phyloP scores from a whole-genome alignment of 1,139 yeast species.

The Saccharomyces hybrid region DNA sequence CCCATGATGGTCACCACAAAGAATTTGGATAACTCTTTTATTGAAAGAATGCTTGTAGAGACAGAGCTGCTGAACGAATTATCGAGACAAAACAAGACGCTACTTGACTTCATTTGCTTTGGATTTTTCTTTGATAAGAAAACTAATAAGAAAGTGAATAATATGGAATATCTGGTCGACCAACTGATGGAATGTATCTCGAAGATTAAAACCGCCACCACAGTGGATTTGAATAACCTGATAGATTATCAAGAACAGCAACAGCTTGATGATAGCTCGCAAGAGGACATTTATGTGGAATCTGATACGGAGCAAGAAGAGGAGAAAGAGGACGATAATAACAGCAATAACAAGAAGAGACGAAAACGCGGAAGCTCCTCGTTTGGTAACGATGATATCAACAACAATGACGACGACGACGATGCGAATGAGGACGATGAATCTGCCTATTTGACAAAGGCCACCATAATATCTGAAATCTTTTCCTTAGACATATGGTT shows the following conservation, averaged over 20 bases:
- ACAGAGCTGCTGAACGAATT: slow-evolving; percentile 48
- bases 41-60: slow-evolving; percentile 64
- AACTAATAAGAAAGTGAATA: slow-evolving; percentile 35
- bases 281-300: background rate
- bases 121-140: slow-evolving; percentile 31
- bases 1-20: slow-evolving; percentile 23
- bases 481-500: slow-evolving; percentile 94
- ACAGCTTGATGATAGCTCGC: background rate
- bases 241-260: background rate
- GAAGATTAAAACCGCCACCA: slow-evolving; percentile 6
- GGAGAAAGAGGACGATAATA: slow-evolving; percentile 13
- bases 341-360: slow-evolving; percentile 5
- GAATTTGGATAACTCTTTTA: slow-evolving; percentile 51
- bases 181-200: slow-evolving; percentile 14
- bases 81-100: slow-evolving; percentile 37
- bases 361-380: background rate
- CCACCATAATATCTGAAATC: slow-evolving; percentile 55
- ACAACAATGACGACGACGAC: slow-evolving; percentile 9
- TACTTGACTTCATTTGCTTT: slow-evolving; percentile 44
- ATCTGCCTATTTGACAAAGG: slow-evolving; percentile 18
- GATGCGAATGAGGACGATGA: slow-evolving; percentile 7
- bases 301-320: slow-evolving; percentile 7
- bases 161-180: slow-evolving; percentile 31
- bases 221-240: slow-evolving; percentile 5
- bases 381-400: slow-evolving; percentile 13